phyloP scores from a whole-genome alignment of 305 asterid species.

The Nicotiana rustica region DNA sequence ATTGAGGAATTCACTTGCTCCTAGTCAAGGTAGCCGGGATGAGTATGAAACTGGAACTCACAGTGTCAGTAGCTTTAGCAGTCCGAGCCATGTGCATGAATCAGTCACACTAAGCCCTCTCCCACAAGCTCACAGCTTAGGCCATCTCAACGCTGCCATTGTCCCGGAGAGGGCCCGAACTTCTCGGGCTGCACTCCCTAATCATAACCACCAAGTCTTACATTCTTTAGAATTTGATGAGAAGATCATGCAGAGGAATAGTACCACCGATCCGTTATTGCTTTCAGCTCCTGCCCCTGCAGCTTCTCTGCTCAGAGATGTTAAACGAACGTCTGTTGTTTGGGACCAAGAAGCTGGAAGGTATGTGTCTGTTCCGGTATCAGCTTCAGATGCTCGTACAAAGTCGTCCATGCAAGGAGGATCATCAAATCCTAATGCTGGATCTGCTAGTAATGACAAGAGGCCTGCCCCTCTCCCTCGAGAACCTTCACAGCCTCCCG shows the following conservation, averaged over 20 bases:
- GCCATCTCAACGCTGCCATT: constrained; percentile 44
- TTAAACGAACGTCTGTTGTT: constrained; percentile 86
- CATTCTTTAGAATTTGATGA: constrained; percentile 60
- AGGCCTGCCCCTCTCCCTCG: constrained; percentile 46
- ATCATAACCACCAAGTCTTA: constrained; percentile 46
- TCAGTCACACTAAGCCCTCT: constrained; percentile 86
- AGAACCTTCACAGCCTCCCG: constrained; percentile 48
- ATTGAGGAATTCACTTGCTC: constrained; percentile 62
- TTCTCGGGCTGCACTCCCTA: constrained; percentile 43
- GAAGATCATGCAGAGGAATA: constrained; percentile 59
- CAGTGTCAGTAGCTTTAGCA: constrained; percentile 89
- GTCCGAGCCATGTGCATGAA: constrained; percentile 87
- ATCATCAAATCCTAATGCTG: constrained; percentile 46
- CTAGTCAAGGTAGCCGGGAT: constrained; percentile 85
- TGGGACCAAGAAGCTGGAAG: constrained; percentile 99
- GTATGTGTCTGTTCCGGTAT: constrained; percentile 75
- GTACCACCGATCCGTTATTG: constrained; percentile 57
- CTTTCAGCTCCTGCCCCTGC: constrained; percentile 53
- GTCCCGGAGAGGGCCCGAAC: constrained; percentile 48
- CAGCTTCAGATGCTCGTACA: constrained; percentile 78
- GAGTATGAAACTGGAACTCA: constrained; percentile 91
- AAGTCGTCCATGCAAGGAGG: constrained; percentile 48
- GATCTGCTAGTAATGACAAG: constrained; percentile 56
- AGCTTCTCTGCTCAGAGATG: constrained; percentile 70
- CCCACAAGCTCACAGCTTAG: constrained; percentile 62